phyloP scores from a whole-genome alignment of 2,329 filamentous ascomycete genomes.

The Penicillium sp. region DNA sequence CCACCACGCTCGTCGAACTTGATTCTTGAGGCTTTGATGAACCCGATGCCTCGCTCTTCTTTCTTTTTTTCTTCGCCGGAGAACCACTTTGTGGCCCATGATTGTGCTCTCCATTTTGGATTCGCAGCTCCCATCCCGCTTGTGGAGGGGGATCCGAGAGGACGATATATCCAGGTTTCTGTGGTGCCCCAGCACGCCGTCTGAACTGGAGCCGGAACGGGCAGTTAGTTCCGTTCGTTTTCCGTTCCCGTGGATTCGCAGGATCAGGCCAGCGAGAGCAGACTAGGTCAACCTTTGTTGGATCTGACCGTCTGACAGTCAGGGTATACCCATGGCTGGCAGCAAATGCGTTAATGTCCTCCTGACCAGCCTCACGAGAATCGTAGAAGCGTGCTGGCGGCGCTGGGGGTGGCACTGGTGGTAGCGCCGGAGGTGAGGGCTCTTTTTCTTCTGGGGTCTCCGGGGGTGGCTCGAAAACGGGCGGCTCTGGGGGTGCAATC shows the following conservation, averaged over 20 bases:
- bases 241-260: neutral
- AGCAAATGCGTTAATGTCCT: neutral
- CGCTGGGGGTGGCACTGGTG: conserved; percentile 1
- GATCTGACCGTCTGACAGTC: conserved; percentile 1
- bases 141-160: neutral
- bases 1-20: too few relatives aligned
- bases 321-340: conserved; percentile 6
- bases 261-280: conserved; percentile 7
- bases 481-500: neutral
- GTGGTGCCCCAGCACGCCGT: neutral
- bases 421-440: neutral
- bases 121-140: conserved; percentile 4
- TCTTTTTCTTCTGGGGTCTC: neutral
- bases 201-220: conserved; percentile 2
- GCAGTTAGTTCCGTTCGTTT: neutral
- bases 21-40: neutral
- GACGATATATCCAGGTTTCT: neutral
- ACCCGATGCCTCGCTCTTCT: neutral
- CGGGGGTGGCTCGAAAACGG: neutral
- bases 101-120: conserved; percentile 6
- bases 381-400: conserved; percentile 2
- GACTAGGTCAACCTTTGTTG: neutral
- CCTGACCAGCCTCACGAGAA: neutral
- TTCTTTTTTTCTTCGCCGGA: neutral
- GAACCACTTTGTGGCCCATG: neutral